A percentile compares a stretch with the other conserved stretches of the same genome.
These are phyloP conservation scores for Ustilago nuda DNA, from an alignment of 1,284 basidiomycete species.

Conservation along the genomic window DNA sequence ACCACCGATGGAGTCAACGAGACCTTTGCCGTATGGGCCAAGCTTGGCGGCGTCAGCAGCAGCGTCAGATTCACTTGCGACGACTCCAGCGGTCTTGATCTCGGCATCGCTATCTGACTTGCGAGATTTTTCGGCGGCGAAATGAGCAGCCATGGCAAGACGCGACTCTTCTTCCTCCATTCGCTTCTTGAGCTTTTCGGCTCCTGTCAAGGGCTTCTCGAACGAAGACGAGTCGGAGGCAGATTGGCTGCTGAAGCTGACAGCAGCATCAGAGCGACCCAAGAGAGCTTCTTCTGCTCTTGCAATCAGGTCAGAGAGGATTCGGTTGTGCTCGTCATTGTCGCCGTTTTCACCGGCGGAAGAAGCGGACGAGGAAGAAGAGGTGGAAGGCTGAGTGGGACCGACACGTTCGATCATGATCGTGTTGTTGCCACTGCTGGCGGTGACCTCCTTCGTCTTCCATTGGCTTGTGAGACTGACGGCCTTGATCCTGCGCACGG, in stretches of 20 bases:
- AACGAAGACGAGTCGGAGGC: background rate
- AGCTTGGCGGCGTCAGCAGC: background rate
- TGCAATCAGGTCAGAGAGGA: constrained; percentile 37
- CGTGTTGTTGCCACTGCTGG: constrained; percentile 49
- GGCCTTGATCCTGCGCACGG: constrained; percentile 44
- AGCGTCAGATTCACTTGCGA: constrained; percentile 11
- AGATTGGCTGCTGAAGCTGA: background rate
- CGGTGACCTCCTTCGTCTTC: constrained; percentile 52
- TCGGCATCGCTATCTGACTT: constrained; percentile 17
- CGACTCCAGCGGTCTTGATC: constrained; percentile 25
- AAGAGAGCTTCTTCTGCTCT: constrained; percentile 44
- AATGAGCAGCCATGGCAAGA: constrained; percentile 47
- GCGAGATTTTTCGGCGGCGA: constrained; percentile 43
- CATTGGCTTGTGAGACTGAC: constrained; percentile 48
- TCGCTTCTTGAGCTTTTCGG: constrained; percentile 39
- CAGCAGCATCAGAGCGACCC: constrained; percentile 2
- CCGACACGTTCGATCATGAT: constrained; percentile 49
- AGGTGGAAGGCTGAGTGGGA: constrained; percentile 6
- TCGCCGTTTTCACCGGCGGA: background rate
- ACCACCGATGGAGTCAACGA: constrained; percentile 71
- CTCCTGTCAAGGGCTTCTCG: constrained; percentile 10
- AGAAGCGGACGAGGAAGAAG: constrained; percentile 1
- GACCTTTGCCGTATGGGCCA: constrained; percentile 68
- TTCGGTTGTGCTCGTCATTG: constrained; percentile 17
- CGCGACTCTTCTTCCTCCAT: constrained; percentile 44